These are phyloP conservation scores for Xylariaceae sp. DNA, from an alignment of 2,329 filamentous ascomycete genomes.

Conservation along the genomic window DNA sequence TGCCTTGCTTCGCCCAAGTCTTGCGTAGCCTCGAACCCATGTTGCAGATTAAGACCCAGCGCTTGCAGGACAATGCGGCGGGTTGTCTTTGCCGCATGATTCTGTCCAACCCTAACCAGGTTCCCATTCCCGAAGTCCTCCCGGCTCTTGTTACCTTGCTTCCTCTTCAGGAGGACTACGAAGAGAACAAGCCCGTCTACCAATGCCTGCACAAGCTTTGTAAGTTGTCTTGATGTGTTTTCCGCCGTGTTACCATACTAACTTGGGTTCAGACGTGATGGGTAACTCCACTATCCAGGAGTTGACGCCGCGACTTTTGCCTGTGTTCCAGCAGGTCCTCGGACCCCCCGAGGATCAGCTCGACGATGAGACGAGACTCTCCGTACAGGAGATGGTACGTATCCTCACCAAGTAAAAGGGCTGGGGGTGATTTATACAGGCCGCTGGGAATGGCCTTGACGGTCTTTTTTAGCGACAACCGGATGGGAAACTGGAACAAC, in stretches of 20 bases:
- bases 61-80: constrained; percentile 86
- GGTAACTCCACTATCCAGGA: constrained; percentile 64
- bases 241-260: constrained; percentile 16
- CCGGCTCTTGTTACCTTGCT: constrained; percentile 73
- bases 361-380: constrained; percentile 61
- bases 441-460: neutral
- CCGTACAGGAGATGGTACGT: constrained; percentile 59
- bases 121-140: constrained; percentile 76
- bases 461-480: constrained; percentile 1
- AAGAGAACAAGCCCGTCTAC: constrained; percentile 94
- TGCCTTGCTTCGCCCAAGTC: constrained; percentile 70
- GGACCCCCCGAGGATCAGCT: constrained; percentile 69
- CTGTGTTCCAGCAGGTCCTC: constrained; percentile 68
- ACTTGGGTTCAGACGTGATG: constrained; percentile 49
- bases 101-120: constrained; percentile 74
- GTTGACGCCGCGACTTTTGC: constrained; percentile 63
- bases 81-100: constrained; percentile 93
- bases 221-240: constrained; percentile 40
- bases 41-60: constrained; percentile 68
- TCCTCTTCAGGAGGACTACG: constrained; percentile 86
- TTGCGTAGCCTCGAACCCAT: constrained; percentile 82
- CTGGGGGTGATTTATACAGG: neutral
- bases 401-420: constrained; percentile 24
- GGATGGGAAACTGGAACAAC: constrained; percentile 10
- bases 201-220: constrained; percentile 84